Base-by-base conservation (phyloP, 345 rosid genomes). In the Gossypium thurberi region DNA sequence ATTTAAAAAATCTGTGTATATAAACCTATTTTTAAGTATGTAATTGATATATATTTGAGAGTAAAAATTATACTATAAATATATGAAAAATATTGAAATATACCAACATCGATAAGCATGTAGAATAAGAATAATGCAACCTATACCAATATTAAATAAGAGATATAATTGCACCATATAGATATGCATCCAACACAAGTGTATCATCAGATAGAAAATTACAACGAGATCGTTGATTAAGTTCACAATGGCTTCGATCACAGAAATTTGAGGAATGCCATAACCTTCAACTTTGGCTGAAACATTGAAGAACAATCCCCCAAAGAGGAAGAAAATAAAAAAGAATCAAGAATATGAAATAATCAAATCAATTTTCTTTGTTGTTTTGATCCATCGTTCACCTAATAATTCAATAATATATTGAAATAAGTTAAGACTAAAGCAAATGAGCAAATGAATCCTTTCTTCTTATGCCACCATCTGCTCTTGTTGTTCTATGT, bases 401-500 rank as follows among this genome's bases (percentile, higher is more conserved):
- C 26, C 6, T 18, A 61, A 76, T 71, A 79, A 79, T 72, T 46
- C 59, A 81, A 77, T 77, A 18, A 8, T 18, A 55, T 55, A 33
- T 33, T 33, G 40, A 33, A 33, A 4, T 50, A 50, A 12, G 1
- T 17, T 52, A 17, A 52, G 57, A 52, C 8, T 1, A 17, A 23
- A 68, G 26, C 69, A 20, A 33, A 47, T 46, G 68, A 70, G 74
- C 68, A 47, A 15, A 52, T 2, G 21, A 74, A 56, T 8, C 57
- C 71, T 58, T 80, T 71, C 70, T 71, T 74, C 73, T 85, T 83
- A 92, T 10, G 96, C 97, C 85, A 85, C 95, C 87, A 87, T 87
- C 90, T 90, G 97, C 88, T 89, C 91, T 79, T 87, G 97, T 23
- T 57, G 37, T 69, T 94, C 97, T 80, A 85, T 84, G 78, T 89